These are phyloP conservation scores for Nicotiana undulata DNA, from an alignment of 257 asterid genomes.

Conservation along the genomic window DNA sequence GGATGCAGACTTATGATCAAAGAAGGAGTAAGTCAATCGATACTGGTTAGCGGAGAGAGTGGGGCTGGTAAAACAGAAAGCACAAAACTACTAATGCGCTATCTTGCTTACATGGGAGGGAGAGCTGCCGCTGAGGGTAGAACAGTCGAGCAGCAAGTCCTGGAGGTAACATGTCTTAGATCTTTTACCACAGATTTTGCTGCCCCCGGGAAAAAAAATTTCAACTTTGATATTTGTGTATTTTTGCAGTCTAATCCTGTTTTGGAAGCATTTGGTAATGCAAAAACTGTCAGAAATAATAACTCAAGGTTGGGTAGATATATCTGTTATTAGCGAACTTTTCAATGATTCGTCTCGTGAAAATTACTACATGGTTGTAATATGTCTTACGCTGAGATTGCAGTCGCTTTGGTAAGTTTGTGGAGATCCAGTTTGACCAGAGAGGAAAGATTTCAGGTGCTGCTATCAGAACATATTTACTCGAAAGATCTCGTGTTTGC, in stretches of 20 bases:
- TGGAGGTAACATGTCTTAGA: slow-evolving; percentile 12
- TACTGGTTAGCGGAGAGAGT: slow-evolving; percentile 26
- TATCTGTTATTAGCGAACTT: not conserved
- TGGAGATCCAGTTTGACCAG: slow-evolving; percentile 20
- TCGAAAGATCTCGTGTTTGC: slow-evolving; percentile 27
- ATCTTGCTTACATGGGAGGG: slow-evolving; percentile 27
- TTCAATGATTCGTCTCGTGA: not conserved
- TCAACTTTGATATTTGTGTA: not conserved
- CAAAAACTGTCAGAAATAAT: slow-evolving; percentile 23
- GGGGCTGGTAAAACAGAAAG: slow-evolving; percentile 28
- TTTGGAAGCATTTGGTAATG: slow-evolving; percentile 29
- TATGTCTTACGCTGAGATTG: not conserved
- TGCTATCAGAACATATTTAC: slow-evolving; percentile 22
- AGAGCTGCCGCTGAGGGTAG: slow-evolving; percentile 19
- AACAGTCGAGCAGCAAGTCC: slow-evolving; percentile 22
- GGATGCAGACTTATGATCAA: slow-evolving; percentile 17
- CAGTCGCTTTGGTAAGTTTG: slow-evolving; percentile 30
- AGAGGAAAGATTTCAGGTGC: slow-evolving; percentile 22
- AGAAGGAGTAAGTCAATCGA: slow-evolving; percentile 21
- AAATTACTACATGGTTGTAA: not conserved
- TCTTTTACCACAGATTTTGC: not conserved
- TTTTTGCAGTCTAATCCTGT: slow-evolving; percentile 26
- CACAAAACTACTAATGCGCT: slow-evolving; percentile 22
- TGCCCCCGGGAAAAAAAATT: not conserved
- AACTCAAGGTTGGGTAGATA: slow-evolving; percentile 19